phyloP scores from a whole-genome alignment of 2,329 filamentous ascomycete species.

The Lomentospora prolificans region DNA sequence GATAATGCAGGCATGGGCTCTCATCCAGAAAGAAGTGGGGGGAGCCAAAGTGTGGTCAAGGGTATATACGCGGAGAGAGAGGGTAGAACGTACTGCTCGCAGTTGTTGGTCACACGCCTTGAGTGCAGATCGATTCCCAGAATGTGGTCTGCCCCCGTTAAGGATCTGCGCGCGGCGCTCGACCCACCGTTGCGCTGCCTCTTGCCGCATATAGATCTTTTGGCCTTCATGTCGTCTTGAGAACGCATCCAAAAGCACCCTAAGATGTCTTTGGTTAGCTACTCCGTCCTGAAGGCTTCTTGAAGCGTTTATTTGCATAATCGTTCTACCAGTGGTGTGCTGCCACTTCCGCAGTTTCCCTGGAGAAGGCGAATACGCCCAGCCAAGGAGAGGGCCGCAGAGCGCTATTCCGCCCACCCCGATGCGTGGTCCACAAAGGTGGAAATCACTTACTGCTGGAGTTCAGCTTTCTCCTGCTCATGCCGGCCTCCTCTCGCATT shows the following conservation, averaged over 20 bases:
- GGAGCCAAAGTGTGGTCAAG: no score
- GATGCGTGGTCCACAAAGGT: no score
- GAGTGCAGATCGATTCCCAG: slow-evolving; percentile 37
- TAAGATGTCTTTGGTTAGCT: background rate
- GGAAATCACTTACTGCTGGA: slow-evolving; percentile 45
- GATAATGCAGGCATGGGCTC: no score
- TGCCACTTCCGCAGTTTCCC: no score
- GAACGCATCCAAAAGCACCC: slow-evolving; percentile 50
- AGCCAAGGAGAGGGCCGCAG: background rate
- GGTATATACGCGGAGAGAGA: no score
- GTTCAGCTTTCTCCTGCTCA: slow-evolving; percentile 52
- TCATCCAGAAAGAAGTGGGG: background rate
- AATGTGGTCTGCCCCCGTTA: slow-evolving; percentile 37
- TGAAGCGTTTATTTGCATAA: background rate
- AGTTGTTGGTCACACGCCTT: slow-evolving; percentile 46
- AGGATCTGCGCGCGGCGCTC: slow-evolving; percentile 43
- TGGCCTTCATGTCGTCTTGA: slow-evolving; percentile 52
- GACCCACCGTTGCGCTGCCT: slow-evolving; percentile 50
- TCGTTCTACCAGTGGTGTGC: background rate
- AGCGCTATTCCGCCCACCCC: background rate
- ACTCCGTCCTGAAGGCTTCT: background rate
- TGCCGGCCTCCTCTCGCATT: slow-evolving; percentile 40
- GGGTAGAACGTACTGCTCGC: slow-evolving; percentile 37
- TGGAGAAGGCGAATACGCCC: background rate
- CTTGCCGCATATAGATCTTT: slow-evolving; percentile 54